Conservation (phyloP, 306 rosid genomes). For the Acacia confusa region DNA sequence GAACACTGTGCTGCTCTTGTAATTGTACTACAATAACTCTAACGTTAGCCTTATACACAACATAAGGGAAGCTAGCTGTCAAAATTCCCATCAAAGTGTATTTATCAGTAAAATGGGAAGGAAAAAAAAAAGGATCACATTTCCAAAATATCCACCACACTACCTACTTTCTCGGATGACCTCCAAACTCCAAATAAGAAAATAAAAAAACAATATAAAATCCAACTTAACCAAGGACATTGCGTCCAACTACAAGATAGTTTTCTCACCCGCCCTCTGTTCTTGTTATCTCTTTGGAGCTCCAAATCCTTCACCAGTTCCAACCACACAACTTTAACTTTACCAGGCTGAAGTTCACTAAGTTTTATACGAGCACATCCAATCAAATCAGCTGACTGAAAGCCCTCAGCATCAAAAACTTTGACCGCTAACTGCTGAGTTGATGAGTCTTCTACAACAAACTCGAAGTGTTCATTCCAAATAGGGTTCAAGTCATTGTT, state of each 20-base stretch:
- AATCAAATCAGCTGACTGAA: slow-evolving; percentile 75
- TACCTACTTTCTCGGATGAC: neutral
- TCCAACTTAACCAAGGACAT: slow-evolving; percentile 19
- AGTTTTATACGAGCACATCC: slow-evolving; percentile 30
- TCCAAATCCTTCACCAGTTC: slow-evolving; percentile 73
- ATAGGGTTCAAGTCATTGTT: slow-evolving; percentile 2
- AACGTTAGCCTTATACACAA: neutral
- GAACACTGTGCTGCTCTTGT: neutral
- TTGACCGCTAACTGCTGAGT: slow-evolving; percentile 83
- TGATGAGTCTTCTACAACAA: slow-evolving; percentile 20
- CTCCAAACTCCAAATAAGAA: slow-evolving; percentile 4
- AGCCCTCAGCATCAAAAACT: slow-evolving; percentile 73
- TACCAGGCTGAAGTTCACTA: neutral
- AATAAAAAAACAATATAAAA: neutral
- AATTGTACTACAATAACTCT: neutral
- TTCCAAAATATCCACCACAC: neutral
- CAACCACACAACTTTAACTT: neutral
- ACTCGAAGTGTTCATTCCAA: neutral
- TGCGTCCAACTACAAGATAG: neutral
- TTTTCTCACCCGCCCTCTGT: slow-evolving; percentile 79
- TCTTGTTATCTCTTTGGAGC: slow-evolving; percentile 78
- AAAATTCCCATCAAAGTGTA: neutral
- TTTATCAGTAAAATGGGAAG: neutral
- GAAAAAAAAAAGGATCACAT: neutral
- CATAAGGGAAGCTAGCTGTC: slow-evolving; percentile 10